A percentile compares a stretch with the other conserved stretches of the same genome.
These are phyloP conservation scores for Globisporangium takayamanum DNA, from an alignment of 352 stramenopile genomes.

Conservation along the genomic window DNA sequence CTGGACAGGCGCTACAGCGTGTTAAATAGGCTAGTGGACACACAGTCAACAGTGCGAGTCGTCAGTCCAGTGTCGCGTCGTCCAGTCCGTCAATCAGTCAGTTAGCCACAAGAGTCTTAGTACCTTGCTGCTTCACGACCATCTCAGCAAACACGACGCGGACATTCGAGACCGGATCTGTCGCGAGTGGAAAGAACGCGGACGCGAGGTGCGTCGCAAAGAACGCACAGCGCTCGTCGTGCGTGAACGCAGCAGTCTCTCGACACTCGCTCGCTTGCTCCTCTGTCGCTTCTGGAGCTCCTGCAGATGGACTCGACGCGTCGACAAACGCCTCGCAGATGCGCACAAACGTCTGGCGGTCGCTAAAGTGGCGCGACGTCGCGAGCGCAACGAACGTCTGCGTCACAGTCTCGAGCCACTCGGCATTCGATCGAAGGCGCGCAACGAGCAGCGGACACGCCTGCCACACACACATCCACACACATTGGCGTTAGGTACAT, in stretches of 20 bases:
- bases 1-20: constrained; percentile 22
- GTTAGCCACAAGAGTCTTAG: neutral
- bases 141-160: constrained; percentile 52
- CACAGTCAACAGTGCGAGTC: neutral
- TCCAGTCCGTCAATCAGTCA: neutral
- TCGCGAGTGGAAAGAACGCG: constrained; percentile 51
- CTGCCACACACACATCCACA: constrained; percentile 17
- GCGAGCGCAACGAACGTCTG: constrained; percentile 47
- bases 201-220: constrained; percentile 42
- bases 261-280: neutral
- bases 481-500: neutral
- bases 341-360: constrained; percentile 65
- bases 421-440: constrained; percentile 30
- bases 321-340: constrained; percentile 54
- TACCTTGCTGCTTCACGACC: constrained; percentile 39
- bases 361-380: constrained; percentile 46
- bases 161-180: constrained; percentile 70
- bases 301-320: neutral
- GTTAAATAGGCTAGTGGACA: constrained; percentile 20
- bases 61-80: neutral
- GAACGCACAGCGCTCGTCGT: constrained; percentile 20
- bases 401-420: constrained; percentile 43
- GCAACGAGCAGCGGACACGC: constrained; percentile 61
- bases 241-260: neutral
- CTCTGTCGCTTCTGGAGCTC: constrained; percentile 4